phyloP scores from a whole-genome alignment of 2,329 filamentous ascomycete genomes.

The Periconia macrospinosa region DNA sequence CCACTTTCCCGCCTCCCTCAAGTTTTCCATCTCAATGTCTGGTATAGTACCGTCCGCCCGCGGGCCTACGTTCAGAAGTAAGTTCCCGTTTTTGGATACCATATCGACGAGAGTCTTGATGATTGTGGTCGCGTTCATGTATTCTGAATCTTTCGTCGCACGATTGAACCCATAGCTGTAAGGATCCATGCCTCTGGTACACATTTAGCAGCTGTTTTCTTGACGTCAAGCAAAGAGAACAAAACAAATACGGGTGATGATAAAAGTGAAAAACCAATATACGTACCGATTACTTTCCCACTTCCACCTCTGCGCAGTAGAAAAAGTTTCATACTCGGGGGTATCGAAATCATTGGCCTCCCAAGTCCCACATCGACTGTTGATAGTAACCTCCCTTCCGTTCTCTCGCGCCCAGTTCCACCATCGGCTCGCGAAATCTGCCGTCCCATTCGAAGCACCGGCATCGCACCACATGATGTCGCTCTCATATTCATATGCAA shows the following conservation, averaged over 20 bases:
- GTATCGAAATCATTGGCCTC: constrained; percentile 59
- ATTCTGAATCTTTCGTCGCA: constrained; percentile 52
- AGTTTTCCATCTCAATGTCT: constrained; percentile 50
- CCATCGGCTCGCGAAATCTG: constrained; percentile 47
- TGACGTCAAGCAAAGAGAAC: neutral
- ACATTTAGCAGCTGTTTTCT: constrained; percentile 24
- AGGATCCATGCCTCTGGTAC: constrained; percentile 59
- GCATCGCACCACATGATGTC: constrained; percentile 55
- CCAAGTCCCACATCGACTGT: constrained; percentile 59
- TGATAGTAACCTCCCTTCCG: constrained; percentile 55
- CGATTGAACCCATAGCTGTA: constrained; percentile 63
- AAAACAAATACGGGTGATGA: too few relatives aligned
- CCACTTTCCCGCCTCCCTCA: constrained; percentile 58
- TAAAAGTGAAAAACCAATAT: neutral
- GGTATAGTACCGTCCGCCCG: constrained; percentile 59
- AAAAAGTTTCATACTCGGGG: constrained; percentile 59
- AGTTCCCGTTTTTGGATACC: constrained; percentile 59
- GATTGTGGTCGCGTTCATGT: constrained; percentile 57
- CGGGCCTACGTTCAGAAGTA: constrained; percentile 60
- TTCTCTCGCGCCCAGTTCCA: constrained; percentile 46
- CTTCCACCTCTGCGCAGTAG: constrained; percentile 55
- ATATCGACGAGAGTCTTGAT: constrained; percentile 56
- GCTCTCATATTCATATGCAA: constrained; percentile 40
- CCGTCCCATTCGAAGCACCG: constrained; percentile 48
- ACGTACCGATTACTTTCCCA: constrained; percentile 59